These are phyloP conservation scores for Colletotrichum aenigma DNA, from an alignment of 2,329 filamentous ascomycete species.

Conservation along the genomic window DNA sequence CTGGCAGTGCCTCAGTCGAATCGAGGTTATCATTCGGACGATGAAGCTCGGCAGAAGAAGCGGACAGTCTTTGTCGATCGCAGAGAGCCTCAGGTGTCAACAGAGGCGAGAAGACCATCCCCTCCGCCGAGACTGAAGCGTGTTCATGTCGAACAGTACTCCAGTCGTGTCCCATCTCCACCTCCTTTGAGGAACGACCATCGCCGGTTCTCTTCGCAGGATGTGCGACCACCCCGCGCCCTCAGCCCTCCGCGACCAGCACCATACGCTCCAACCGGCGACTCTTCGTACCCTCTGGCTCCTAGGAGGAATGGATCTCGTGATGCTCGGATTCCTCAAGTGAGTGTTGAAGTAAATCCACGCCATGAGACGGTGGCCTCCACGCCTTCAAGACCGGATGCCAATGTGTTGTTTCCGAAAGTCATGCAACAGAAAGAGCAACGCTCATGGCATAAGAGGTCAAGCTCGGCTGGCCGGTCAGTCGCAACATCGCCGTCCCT, in stretches of 20 bases:
- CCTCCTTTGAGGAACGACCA: background rate
- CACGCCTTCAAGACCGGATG: background rate
- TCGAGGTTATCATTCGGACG: background rate
- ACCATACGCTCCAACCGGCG: background rate
- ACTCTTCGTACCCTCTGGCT: background rate
- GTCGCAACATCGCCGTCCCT: background rate
- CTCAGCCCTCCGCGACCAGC: background rate
- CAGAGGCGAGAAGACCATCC: background rate
- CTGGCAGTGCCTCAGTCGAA: background rate
- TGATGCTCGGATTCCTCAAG: background rate
- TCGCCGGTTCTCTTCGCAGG: background rate
- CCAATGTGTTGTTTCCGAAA: background rate
- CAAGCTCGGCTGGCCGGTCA: background rate
- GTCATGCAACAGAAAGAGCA: background rate
- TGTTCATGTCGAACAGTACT: background rate
- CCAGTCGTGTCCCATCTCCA: background rate
- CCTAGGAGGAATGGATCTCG: background rate
- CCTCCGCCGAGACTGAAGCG: background rate
- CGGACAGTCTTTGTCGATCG: background rate
- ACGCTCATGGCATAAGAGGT: background rate
- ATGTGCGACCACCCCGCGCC: background rate
- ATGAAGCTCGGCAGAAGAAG: background rate
- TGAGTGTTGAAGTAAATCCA: no score
- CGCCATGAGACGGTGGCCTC: no score
- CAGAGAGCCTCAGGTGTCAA: fast-evolving